A percentile compares a stretch with the other conserved stretches of the same genome.
phyloP scores from a whole-genome alignment of 371 early-diverging fungal genomes.

The Phascolomyces articulosus region DNA sequence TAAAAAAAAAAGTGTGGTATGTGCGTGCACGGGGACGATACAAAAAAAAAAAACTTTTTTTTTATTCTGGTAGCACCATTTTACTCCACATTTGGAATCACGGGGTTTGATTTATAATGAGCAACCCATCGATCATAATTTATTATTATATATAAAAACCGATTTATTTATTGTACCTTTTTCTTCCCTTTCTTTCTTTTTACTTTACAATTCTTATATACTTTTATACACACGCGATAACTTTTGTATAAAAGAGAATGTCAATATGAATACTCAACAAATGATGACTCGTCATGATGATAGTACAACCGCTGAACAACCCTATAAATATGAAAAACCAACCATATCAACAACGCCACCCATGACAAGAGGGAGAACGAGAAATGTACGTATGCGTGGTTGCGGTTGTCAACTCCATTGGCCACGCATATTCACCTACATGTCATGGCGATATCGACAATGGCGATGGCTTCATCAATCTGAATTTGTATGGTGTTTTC shows the following conservation, averaged over 20 bases:
- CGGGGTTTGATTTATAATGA: not conserved
- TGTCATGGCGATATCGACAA: not conserved
- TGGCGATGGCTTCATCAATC: not conserved
- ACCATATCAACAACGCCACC: too few species aligned
- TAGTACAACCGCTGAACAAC: too few species aligned
- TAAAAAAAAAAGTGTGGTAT: too few species aligned
- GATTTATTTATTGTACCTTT: too few species aligned
- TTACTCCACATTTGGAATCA: not conserved
- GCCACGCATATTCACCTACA: not conserved
- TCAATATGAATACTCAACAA: too few species aligned
- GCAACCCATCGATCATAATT: not conserved
- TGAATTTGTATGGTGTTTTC: not conserved
- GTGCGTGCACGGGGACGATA: conserved; percentile 24
- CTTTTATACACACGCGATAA: too few species aligned
- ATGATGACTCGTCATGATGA: too few species aligned
- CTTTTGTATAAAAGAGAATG: too few species aligned
- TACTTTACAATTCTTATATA: too few species aligned
- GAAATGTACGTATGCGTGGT: not conserved
- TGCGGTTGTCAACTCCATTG: not conserved
- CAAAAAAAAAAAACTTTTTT: not conserved
- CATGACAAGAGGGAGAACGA: not conserved
- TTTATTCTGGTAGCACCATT: not conserved
- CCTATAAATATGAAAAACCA: too few species aligned
- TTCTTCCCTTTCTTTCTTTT: too few species aligned
- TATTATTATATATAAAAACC: too few species aligned